Base-by-base conservation (phyloP, 306 rosid species). In the Vicia sativa region DNA sequence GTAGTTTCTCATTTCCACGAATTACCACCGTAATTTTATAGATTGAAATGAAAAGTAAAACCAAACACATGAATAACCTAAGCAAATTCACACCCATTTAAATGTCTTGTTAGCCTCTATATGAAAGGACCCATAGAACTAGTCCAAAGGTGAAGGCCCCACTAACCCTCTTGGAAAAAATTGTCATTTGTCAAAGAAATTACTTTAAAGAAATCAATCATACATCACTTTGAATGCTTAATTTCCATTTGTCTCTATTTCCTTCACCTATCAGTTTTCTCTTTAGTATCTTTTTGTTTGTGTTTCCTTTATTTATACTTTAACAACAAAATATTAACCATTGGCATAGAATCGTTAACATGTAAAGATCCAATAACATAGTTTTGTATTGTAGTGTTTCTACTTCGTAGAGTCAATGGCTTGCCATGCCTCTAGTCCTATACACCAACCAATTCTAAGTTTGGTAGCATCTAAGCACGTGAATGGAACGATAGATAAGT, bases 131-230 rank as follows among this genome's bases (percentile, higher is more conserved):
- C 65, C 4, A 9, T 19, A 62, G 74, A 38, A 38, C 28, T 68
- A 29, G 71, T 68, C 71, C 75, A 61, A 41, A 53, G 1, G 23
- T 34, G 53, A 67, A 56, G 68, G 10, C 73, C 14, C 70, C 54
- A 26, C n/a, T 11, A 14, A 37, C 62, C 13, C 48, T 59, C 9
- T 67, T 67, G 23, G 55, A 41, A 31, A 41, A 31, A 11, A 43
- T 72, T 68, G 45, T 74, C 76, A 68, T 37, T 38, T 41, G n/a
- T 31, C 37, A 35, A 18, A 13, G 69, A 74, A 74, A 69, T 26
- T 75, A 57, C 63, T 14, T 25, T 25, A 26, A 43, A 64, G 45
- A 76, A 56, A 79, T 69, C 79, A 41, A 79, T 45, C 13, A 42
- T 67, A 35, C 55, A n/a, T 45, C 65, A 76, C 73, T 45, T 70